Percentiles rank a stretch among this genome's conserved stretches.
phyloP scores from a whole-genome alignment of 208 protist genomes.

The Acanthamoeba sp. region DNA sequence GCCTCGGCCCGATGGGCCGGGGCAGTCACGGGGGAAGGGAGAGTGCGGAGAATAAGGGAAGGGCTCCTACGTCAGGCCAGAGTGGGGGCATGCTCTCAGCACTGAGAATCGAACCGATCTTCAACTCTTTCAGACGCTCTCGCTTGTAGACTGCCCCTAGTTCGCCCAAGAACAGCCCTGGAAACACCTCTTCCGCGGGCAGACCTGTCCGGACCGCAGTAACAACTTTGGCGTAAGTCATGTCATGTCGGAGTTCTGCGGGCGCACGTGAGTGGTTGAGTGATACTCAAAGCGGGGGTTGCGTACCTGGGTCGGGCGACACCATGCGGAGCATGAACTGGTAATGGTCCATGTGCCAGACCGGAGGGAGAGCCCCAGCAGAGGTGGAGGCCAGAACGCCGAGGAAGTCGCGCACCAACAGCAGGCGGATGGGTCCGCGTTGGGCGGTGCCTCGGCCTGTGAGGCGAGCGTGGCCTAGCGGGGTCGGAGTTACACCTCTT shows the following conservation, averaged over 20 bases:
- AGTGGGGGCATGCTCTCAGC: not conserved
- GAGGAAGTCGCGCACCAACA: not conserved
- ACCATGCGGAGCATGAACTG: not conserved
- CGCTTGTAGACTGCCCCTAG: not conserved
- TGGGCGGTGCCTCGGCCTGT: too few species aligned
- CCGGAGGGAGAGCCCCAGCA: not conserved
- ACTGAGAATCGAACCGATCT: not conserved
- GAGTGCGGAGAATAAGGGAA: not conserved
- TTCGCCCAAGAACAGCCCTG: not conserved
- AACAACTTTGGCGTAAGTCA: too few species aligned
- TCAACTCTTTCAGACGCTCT: not conserved
- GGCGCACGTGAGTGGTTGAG: too few species aligned
- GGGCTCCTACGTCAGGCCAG: not conserved
- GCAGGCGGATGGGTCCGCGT: not conserved
- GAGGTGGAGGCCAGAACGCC: not conserved
- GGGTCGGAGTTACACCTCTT: not conserved
- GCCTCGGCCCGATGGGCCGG: not conserved
- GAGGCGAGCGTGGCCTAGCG: not conserved
- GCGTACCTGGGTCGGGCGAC: not conserved
- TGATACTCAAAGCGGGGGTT: too few species aligned
- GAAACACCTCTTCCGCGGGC: not conserved
- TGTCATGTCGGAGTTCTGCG: too few species aligned
- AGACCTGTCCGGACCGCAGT: too few species aligned
- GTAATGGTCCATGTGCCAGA: not conserved
- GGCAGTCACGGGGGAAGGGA: not conserved